Conservation (phyloP, 257 asterid genomes). For the Solanum piurae region DNA sequence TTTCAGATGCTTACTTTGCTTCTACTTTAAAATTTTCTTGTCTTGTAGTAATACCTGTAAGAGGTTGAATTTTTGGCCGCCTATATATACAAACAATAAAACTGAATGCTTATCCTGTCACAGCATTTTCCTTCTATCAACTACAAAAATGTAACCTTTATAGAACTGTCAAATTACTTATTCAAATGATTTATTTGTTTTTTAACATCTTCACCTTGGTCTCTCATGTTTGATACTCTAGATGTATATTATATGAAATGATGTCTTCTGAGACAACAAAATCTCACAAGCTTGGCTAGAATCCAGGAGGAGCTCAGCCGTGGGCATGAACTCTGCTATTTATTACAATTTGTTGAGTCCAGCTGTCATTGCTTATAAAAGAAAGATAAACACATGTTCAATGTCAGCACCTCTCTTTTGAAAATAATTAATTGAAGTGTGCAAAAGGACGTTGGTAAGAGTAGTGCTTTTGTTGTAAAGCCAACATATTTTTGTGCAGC, state of each 20-base stretch:
- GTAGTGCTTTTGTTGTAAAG: neutral
- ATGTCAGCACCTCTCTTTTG: neutral
- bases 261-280: neutral
- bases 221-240: neutral
- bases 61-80: neutral
- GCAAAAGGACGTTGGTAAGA: neutral
- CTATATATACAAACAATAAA: neutral
- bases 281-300: neutral
- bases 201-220: neutral
- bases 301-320: neutral
- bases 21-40: neutral
- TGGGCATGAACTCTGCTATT: neutral
- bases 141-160: neutral
- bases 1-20: neutral
- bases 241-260: neutral
- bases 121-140: neutral
- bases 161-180: neutral
- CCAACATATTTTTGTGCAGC: neutral
- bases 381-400: neutral
- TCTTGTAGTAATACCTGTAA: neutral
- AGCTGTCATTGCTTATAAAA: neutral
- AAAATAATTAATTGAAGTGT: neutral
- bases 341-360: neutral
- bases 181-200: neutral
- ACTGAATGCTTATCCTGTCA: neutral